These are phyloP conservation scores for Globisporangium perplexum DNA, from an alignment of 352 stramenopile species.

Conservation along the genomic window DNA sequence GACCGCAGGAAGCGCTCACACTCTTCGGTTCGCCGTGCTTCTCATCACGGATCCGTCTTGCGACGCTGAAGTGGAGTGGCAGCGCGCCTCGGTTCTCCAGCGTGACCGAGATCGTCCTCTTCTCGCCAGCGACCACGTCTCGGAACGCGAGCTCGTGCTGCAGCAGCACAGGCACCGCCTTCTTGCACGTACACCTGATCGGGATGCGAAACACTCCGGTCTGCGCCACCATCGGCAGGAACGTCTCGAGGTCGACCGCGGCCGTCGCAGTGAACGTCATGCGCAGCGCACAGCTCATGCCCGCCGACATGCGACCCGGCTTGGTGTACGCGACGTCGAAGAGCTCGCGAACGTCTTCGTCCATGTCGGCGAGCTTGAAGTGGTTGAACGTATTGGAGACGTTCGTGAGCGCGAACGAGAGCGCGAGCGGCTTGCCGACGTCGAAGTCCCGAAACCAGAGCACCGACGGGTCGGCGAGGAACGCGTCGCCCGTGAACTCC, in stretches of 20 bases:
- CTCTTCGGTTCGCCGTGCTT: not conserved
- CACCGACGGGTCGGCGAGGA: conserved; percentile 65
- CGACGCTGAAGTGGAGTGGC: conserved; percentile 41
- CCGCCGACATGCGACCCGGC: conserved; percentile 87
- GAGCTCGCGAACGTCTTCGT: conserved; percentile 66
- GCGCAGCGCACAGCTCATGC: conserved; percentile 68
- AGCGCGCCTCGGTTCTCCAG: conserved; percentile 76
- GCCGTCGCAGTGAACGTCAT: conserved; percentile 66
- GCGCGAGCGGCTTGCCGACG: conserved; percentile 49
- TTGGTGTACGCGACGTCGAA: conserved; percentile 88
- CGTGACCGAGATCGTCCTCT: conserved; percentile 33
- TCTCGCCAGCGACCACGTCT: conserved; percentile 80
- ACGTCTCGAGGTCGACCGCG: conserved; percentile 58
- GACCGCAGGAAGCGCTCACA: not conserved
- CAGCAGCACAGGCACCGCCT: conserved; percentile 60
- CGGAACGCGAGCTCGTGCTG: conserved; percentile 41
- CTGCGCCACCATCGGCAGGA: conserved; percentile 59
- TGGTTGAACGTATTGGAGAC: conserved; percentile 91
- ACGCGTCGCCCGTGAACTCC: conserved; percentile 72
- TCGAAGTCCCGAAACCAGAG: conserved; percentile 92
- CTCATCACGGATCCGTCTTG: not conserved
- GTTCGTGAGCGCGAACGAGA: conserved; percentile 84
- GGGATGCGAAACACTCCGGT: conserved; percentile 79
- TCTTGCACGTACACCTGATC: conserved; percentile 80
- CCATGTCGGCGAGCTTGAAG: conserved; percentile 80